Evolutionary conservation across 1,284 basidiomycete genomes (phyloP), one percentile per base, ranked within the genome.

Genomic region (Cutaneotrichosporon sp.): DNA sequence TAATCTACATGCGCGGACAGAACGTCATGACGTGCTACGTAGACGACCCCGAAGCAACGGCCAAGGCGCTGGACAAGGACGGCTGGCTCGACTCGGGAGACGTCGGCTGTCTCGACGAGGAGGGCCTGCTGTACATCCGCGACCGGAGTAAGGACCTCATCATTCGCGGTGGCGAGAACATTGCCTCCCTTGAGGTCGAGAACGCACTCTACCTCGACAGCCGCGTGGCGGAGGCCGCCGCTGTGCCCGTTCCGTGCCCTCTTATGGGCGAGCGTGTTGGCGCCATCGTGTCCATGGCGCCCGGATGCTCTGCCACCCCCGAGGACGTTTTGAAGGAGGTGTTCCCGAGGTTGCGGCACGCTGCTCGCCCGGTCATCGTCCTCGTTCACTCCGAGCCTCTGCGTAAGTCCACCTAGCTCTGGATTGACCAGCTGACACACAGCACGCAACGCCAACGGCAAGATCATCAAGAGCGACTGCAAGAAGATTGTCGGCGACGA

Each of bases 51-150:
- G 48, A 50, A 26, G 45, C 42, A 12, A 38, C 52, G 3, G 46
- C 42, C 20, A 46, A 50, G 31, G 39, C 37, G 6, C 7, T 70
- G 7, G 67, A 71, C 49, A 24, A 31, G 4, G 66, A 71, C 29
- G 71, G 71, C 14, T 72, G 71, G 71, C 57, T 72, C 19, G 64
- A 72, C 57, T 64, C 71, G 14, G 71, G 71, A 10, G 71, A 72
- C 59, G 52, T 65, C 3, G 71, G 61, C 1, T 61, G 46, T 27
- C 32, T 71, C 9, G 67, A 70, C 44, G 55, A 61, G 8, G 69
- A 71, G 5, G 68, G 64, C 1, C 66, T 62, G 39, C 35, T 72
- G 27, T 68, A 62, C 49, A 66, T 72, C 54, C 59, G 64, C 31
- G 71, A 72, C 51, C 41, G 71, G 60, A 45, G 46, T 39, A 42